These are phyloP conservation scores for Trypanosoma congolense DNA, from an alignment of 208 protist genomes.

Conservation along the genomic window DNA sequence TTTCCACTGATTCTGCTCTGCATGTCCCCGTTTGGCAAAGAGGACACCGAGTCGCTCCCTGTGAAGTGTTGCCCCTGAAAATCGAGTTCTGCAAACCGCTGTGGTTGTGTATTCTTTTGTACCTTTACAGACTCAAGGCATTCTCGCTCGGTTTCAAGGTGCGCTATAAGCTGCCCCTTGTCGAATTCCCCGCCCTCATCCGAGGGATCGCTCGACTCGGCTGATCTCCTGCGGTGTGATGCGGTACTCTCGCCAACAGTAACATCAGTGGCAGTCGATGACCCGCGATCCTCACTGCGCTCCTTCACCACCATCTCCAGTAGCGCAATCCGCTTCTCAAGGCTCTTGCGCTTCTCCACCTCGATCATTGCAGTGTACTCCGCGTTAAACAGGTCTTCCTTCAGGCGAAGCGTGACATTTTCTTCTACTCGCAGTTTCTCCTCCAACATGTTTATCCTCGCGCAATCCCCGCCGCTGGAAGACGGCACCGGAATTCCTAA, in stretches of 20 bases:
- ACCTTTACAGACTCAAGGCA: constrained; percentile 21
- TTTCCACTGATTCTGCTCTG: constrained; percentile 19
- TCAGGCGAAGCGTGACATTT: constrained; percentile 47
- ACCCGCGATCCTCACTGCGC: background rate
- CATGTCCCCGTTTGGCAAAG: constrained; percentile 16
- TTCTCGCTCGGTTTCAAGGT: constrained; percentile 32
- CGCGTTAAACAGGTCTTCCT: constrained; percentile 80
- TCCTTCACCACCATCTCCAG: constrained; percentile 23
- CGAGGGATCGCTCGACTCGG: background rate
- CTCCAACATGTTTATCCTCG: constrained; percentile 14
- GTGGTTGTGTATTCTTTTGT: constrained; percentile 17
- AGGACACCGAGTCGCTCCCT: background rate
- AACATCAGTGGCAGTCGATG: background rate
- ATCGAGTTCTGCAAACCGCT: constrained; percentile 12
- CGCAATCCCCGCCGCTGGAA: background rate
- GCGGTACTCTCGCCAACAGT: constrained; percentile 1
- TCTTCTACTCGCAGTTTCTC: constrained; percentile 41
- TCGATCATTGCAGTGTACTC: constrained; percentile 82
- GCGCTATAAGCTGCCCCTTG: constrained; percentile 12
- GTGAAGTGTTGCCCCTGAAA: background rate
- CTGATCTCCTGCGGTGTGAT: constrained; percentile 3
- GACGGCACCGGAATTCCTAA: background rate
- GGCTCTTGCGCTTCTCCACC: constrained; percentile 60
- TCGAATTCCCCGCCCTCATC: constrained; percentile 9
- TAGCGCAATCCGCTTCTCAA: constrained; percentile 42